Evolutionary conservation across 768 basidiomycete species (phyloP).

Genomic region (Chalciporus sphaerocephalus): DNA sequence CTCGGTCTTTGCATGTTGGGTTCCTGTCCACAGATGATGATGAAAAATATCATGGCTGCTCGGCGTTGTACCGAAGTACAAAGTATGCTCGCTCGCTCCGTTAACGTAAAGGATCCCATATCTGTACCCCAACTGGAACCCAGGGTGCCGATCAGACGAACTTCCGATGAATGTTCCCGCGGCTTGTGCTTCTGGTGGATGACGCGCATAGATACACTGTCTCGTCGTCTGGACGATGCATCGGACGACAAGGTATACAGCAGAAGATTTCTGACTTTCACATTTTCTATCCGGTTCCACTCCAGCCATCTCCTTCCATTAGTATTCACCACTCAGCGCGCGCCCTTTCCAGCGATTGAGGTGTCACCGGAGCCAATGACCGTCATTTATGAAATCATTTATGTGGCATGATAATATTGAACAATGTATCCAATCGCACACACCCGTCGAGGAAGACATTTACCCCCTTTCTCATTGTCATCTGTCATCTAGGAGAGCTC

Average conservation of each 20-base stretch:
- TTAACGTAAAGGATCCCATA: neutral
- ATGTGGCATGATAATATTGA: neutral
- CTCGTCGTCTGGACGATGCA: neutral
- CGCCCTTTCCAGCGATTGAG: neutral
- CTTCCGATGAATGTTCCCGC: neutral
- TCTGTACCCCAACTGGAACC: neutral
- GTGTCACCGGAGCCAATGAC: neutral
- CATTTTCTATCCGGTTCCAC: neutral
- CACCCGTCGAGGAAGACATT: conserved; percentile 7
- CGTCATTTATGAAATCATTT: neutral
- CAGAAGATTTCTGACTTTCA: neutral
- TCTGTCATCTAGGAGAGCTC: neutral
- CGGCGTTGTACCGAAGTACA: neutral
- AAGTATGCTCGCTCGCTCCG: conserved; percentile 1
- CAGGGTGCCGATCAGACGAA: conserved; percentile 8
- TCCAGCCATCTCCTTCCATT: neutral
- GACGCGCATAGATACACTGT: neutral
- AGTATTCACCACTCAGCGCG: neutral
- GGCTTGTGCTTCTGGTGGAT: neutral
- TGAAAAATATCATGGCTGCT: too few species aligned
- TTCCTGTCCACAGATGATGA: neutral
- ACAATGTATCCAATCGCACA: neutral
- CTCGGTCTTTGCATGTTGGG: neutral
- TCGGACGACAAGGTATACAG: neutral
- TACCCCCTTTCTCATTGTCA: neutral